Conservation (phyloP, 2,329 filamentous ascomycete genomes). For the Phyllosticta citribraziliensis region DNA sequence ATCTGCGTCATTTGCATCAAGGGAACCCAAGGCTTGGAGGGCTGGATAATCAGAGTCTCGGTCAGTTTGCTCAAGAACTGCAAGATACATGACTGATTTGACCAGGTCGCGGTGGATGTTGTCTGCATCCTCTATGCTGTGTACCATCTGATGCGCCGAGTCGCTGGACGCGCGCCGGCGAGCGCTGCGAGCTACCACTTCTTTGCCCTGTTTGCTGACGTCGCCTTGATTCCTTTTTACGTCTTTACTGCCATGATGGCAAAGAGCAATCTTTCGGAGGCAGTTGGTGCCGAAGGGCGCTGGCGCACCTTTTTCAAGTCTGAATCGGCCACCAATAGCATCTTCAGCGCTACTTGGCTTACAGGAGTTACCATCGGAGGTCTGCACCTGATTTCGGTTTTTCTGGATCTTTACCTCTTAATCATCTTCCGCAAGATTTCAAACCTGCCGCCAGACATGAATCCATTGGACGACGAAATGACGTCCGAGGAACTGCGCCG, state of each 20-base stretch:
- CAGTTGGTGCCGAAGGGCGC: slow-evolving; percentile 32
- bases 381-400: slow-evolving; percentile 61
- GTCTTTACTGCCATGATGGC: slow-evolving; percentile 48
- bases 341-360: slow-evolving; percentile 61
- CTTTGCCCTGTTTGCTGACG: slow-evolving; percentile 67
- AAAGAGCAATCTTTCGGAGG: slow-evolving; percentile 42
- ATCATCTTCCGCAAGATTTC: slow-evolving; percentile 75
- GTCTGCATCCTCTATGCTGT: slow-evolving; percentile 66
- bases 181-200: slow-evolving; percentile 84
- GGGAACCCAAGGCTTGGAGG: slow-evolving; percentile 52
- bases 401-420: slow-evolving; percentile 64
- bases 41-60: slow-evolving; percentile 68
- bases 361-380: slow-evolving; percentile 53
- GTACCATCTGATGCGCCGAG: slow-evolving; percentile 65
- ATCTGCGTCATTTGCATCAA: slow-evolving; percentile 69
- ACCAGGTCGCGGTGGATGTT: slow-evolving; percentile 64
- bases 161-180: slow-evolving; percentile 60
- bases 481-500: slow-evolving; percentile 50
- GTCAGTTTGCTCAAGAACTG: slow-evolving; percentile 41
- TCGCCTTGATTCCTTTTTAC: slow-evolving; percentile 54
- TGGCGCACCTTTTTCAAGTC: slow-evolving; percentile 64
- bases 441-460: slow-evolving; percentile 83
- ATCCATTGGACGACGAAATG: slow-evolving; percentile 77
- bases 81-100: neutral
- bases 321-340: slow-evolving; percentile 44